Evolutionary conservation across 2,329 filamentous ascomycete species (phyloP).

Genomic region (Verticillium tricorpus): DNA sequence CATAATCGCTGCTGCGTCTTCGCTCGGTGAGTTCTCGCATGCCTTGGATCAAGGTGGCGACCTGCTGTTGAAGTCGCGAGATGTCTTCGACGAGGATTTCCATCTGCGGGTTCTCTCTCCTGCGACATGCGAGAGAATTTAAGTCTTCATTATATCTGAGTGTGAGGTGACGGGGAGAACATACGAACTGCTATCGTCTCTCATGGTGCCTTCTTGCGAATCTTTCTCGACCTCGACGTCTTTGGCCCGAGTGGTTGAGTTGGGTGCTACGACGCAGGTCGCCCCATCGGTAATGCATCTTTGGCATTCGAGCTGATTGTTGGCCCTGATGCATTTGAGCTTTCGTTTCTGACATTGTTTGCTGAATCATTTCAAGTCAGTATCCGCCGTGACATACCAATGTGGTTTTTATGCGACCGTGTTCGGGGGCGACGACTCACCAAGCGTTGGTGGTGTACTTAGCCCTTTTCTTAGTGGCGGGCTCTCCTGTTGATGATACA

Average conservation of each 20-base stretch:
- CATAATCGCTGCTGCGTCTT: conserved; percentile 5
- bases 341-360: conserved; percentile 36
- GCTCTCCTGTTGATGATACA: not conserved
- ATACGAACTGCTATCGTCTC: conserved; percentile 1
- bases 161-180: not conserved
- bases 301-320: conserved; percentile 20
- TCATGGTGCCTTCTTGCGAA: conserved; percentile 17
- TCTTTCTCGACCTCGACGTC: conserved; percentile 14
- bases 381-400: not conserved
- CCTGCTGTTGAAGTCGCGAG: conserved; percentile 22
- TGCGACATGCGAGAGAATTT: not conserved
- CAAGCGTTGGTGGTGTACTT: conserved; percentile 33
- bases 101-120: not conserved
- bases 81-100: conserved; percentile 22
- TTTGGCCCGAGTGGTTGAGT: conserved; percentile 6
- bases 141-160: not conserved
- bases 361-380: conserved; percentile 9
- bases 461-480: conserved; percentile 32
- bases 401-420: not conserved
- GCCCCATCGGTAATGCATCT: conserved; percentile 22
- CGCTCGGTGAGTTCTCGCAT: conserved; percentile 21
- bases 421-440: conserved; percentile 15
- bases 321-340: conserved; percentile 30
- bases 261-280: conserved; percentile 19
- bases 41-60: conserved; percentile 20